Percentiles rank a stretch among this genome's conserved stretches.
Evolutionary conservation across 1,139 yeast species (phyloP).

Genomic region (Hemisphaericaspora xylanilytica): DNA sequence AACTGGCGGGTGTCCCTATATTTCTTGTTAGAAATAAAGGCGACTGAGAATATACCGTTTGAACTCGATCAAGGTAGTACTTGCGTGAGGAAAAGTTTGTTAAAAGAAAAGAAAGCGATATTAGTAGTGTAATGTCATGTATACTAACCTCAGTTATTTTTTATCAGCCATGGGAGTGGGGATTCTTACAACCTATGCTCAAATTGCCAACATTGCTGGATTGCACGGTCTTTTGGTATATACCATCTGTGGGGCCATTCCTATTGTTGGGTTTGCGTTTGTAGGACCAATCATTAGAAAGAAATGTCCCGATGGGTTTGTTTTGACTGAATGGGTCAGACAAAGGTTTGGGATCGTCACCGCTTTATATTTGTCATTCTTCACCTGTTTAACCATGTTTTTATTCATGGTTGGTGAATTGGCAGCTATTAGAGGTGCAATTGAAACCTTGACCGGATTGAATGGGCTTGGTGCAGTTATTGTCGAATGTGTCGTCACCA

Average conservation of each 20-base stretch:
- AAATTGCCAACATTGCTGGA: slow-evolving; percentile 84
- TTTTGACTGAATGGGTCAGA: slow-evolving; percentile 93
- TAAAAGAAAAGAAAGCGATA: slow-evolving; percentile 1
- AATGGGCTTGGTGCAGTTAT: slow-evolving; percentile 80
- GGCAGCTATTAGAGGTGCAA: slow-evolving; percentile 73
- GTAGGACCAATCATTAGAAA: slow-evolving; percentile 79
- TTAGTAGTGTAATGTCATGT: neutral
- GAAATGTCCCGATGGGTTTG: slow-evolving; percentile 86
- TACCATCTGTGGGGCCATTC: slow-evolving; percentile 77
- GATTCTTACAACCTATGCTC: slow-evolving; percentile 77
- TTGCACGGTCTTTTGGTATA: slow-evolving; percentile 85
- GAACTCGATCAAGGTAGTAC: slow-evolving; percentile 86
- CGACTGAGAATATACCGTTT: slow-evolving; percentile 78
- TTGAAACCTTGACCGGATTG: slow-evolving; percentile 74
- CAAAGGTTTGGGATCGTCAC: slow-evolving; percentile 72
- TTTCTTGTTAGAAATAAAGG: slow-evolving; percentile 12
- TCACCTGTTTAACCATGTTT: slow-evolving; percentile 83
- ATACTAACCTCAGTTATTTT: slow-evolving; percentile 8
- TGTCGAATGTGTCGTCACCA: slow-evolving; percentile 83
- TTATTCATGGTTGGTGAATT: slow-evolving; percentile 87
- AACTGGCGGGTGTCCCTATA: slow-evolving; percentile 50
- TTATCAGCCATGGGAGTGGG: slow-evolving; percentile 84
- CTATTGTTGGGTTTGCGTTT: slow-evolving; percentile 76
- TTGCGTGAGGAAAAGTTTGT: slow-evolving; percentile 73
- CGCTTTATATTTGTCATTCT: slow-evolving; percentile 72